Evolutionary conservation across 1,284 basidiomycete species (phyloP).

Genomic region (Sporisorium exsertum): DNA sequence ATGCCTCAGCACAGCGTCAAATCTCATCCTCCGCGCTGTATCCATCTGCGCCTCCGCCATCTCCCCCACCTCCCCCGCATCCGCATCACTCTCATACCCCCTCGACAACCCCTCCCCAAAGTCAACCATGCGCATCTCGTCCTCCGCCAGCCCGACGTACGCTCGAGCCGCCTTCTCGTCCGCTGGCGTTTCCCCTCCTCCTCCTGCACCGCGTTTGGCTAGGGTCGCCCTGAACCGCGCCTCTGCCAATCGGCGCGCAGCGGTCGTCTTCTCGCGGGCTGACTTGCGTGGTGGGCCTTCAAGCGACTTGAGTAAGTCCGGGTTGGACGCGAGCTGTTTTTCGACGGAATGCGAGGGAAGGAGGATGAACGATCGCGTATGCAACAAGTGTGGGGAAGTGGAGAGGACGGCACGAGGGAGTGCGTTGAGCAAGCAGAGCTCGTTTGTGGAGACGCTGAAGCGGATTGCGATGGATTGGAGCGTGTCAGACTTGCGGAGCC

Average conservation of each 20-base stretch:
- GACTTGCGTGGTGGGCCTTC: slow-evolving; percentile 39
- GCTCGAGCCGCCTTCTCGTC: slow-evolving; percentile 50
- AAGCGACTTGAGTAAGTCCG: slow-evolving; percentile 14
- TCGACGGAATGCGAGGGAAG: slow-evolving; percentile 44
- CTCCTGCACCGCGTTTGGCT: slow-evolving; percentile 1
- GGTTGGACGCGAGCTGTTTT: slow-evolving; percentile 22
- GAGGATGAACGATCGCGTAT: slow-evolving; percentile 54
- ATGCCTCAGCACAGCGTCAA: slow-evolving; percentile 46
- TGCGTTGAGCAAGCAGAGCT: slow-evolving; percentile 42
- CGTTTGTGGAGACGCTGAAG: slow-evolving; percentile 34
- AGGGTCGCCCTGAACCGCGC: slow-evolving; percentile 42
- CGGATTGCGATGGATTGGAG: slow-evolving; percentile 45
- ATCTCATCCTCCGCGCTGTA: slow-evolving; percentile 35
- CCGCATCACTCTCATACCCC: slow-evolving; percentile 17
- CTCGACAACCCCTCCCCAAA: slow-evolving; percentile 45
- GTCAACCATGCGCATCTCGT: slow-evolving; percentile 47
- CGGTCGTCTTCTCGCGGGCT: slow-evolving; percentile 31
- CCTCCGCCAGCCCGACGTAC: slow-evolving; percentile 51
- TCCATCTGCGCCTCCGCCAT: slow-evolving; percentile 36
- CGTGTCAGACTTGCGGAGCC: slow-evolving; percentile 40
- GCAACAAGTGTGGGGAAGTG: slow-evolving; percentile 50
- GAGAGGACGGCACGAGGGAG: slow-evolving; percentile 39
- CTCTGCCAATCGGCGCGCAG: slow-evolving; percentile 33
- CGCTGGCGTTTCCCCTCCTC: slow-evolving; percentile 35
- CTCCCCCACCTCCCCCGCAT: neutral